Base-by-base conservation (phyloP, 148 eudicot species). In the Cornus florida region DNA sequence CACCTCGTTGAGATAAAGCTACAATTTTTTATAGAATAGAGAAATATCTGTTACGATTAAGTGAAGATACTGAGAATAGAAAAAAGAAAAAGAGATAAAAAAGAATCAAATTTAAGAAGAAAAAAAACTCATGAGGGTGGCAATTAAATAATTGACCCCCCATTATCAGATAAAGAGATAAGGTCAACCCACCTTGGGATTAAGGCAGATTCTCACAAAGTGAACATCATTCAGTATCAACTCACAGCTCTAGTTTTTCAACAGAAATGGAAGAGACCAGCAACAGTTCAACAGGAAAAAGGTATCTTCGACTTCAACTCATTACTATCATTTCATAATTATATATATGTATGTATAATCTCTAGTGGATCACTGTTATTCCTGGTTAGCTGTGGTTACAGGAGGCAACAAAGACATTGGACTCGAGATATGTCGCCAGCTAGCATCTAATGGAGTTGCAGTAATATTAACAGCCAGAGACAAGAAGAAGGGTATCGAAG, bases 321-420 rank as follows among this genome's bases (percentile, higher is more conserved):
- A 2, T 60, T 0, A 17, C 2, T 60, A 7, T 60, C 7, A n/a
- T n/a, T n/a, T n/a, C n/a, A n/a, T n/a, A n/a, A n/a, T n/a, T n/a
- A n/a, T n/a, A n/a, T n/a, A 19, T 62, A 19, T n/a, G 24, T 62
- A 20, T 24, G 2, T 73, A 39, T 33, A 11, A 56, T 13, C n/a
- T 38, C n/a, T 7, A 43, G 48, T 43, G 48, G 9, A 43, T 43
- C 48, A 43, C 6, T 43, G 48, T 43, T 3, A n/a, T 14, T 57
- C n/a, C 70, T 75, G 82, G 76, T 5, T 48, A 46, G 81, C 81
- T 38, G 75, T 84, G n/a, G 86, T 84, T 10, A 84, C 83, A 0
- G 81, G 86, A 43, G 77, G 65, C 32, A 84, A 73, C 69, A 80
- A 80, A 77, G 83, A 83, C 6, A 70, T 84, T 67, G 83, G 83